phyloP scores from a whole-genome alignment of 2,329 filamentous ascomycete species.

The Exophiala spinifera region DNA sequence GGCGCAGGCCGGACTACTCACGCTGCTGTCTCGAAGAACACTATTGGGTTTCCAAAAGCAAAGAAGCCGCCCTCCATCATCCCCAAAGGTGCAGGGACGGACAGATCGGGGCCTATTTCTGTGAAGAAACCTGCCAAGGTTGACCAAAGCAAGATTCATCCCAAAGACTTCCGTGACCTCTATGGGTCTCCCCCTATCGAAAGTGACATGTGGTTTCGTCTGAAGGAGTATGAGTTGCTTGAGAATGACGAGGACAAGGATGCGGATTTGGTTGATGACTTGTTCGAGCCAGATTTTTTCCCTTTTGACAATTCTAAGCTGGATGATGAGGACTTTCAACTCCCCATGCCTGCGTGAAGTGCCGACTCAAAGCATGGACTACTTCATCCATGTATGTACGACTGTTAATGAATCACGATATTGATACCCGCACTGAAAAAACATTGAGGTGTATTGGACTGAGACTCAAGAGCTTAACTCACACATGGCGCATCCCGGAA shows the following conservation, averaged over 20 bases:
- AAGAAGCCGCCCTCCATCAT: slow-evolving; percentile 51
- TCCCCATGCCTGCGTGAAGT: slow-evolving; percentile 23
- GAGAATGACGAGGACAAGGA: slow-evolving; percentile 31
- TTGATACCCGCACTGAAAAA: slow-evolving; percentile 17
- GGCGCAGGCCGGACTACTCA: slow-evolving; percentile 59
- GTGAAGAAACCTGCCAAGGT: slow-evolving; percentile 22
- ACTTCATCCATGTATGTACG: slow-evolving; percentile 1
- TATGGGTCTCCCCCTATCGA: slow-evolving; percentile 43
- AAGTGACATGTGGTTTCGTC: slow-evolving; percentile 44
- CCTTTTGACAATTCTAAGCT: slow-evolving; percentile 30
- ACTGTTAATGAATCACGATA: slow-evolving; percentile 20
- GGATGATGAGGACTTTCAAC: slow-evolving; percentile 28
- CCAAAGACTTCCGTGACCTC: slow-evolving; percentile 42
- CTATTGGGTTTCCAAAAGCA: slow-evolving; percentile 81
- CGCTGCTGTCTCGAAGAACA: slow-evolving; percentile 69
- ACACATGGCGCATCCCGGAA: not conserved
- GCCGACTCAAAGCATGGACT: too few relatives aligned
- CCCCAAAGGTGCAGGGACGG: slow-evolving; percentile 13
- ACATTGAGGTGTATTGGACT: not conserved
- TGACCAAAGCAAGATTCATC: slow-evolving; percentile 35
- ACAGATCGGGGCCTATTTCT: slow-evolving; percentile 29
- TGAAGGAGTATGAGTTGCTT: slow-evolving; percentile 40
- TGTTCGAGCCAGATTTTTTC: slow-evolving; percentile 26
- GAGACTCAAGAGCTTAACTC: not conserved
- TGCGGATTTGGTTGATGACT: slow-evolving; percentile 30